phyloP scores from a whole-genome alignment of 176 grass and related monocot species.

The Triticum urartu region DNA sequence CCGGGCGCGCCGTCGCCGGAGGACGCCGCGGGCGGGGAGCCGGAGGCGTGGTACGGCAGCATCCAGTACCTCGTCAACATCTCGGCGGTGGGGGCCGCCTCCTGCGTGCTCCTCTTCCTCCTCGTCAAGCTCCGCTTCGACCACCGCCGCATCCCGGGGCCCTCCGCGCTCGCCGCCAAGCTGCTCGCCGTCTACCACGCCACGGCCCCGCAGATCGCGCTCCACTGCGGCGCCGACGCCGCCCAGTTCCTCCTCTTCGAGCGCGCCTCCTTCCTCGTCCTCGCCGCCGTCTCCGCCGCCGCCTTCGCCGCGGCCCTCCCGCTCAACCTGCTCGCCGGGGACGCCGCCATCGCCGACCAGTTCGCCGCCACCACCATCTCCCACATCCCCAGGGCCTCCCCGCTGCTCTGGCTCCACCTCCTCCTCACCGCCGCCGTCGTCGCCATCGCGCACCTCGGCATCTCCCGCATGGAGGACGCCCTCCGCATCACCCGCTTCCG shows the following conservation, averaged over 20 bases:
- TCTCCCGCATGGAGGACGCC: constrained; percentile 86
- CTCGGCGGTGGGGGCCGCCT: constrained; percentile 77
- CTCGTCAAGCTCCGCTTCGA: constrained; percentile 93
- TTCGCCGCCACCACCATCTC: constrained; percentile 92
- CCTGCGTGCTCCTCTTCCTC: constrained; percentile 88
- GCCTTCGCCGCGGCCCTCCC: constrained; percentile 59
- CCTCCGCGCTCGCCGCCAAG: constrained; percentile 84
- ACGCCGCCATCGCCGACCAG: constrained; percentile 69
- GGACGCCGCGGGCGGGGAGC: constrained; percentile 48
- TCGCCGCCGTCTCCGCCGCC: constrained; percentile 51
- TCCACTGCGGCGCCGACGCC: constrained; percentile 98
- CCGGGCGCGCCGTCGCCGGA: constrained; percentile 42
- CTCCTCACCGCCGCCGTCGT: constrained; percentile 64
- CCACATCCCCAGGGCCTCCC: constrained; percentile 67
- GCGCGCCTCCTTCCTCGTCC: constrained; percentile 78
- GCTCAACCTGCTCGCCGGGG: constrained; percentile 80
- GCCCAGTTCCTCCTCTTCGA: constrained; percentile 98
- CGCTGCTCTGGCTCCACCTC: constrained; percentile 85
- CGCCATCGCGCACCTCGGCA: constrained; percentile 77
- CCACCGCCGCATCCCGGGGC: constrained; percentile 92
- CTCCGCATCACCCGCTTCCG: constrained; percentile 89
- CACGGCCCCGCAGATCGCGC: constrained; percentile 88
- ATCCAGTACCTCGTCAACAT: constrained; percentile 99
- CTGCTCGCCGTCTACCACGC: constrained; percentile 95
- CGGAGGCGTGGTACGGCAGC: constrained; percentile 88